Base-by-base conservation (phyloP, 495 filamentous ascomycete species). In the Corynascus novoguineensis region DNA sequence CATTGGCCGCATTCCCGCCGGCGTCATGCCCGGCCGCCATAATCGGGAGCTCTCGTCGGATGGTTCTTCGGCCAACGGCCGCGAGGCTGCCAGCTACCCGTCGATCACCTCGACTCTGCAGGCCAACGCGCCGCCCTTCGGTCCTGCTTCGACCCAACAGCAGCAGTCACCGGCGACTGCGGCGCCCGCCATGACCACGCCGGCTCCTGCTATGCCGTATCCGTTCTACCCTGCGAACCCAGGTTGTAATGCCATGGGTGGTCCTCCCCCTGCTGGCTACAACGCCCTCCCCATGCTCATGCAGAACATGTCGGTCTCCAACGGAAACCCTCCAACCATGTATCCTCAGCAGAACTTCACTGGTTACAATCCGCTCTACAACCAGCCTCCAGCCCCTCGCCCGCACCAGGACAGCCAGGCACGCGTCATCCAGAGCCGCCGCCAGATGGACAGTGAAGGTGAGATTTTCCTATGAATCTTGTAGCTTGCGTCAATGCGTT, bases 1-100 rank as follows among this genome's bases (percentile, higher is more conserved):
- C 66, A 73, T 93, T 42, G 89, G 90, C 32, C 86, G 90, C 41
- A 87, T 90, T 63, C 87, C 88, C 8, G 73, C 76, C 15, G 79
- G 77, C 56, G 80, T 77, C 35, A 69, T 85, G 53, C 79, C 72
- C 52, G 77, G 79, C 61, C 85, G 87, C 57, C 83, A 85, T 53
- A 83, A 78, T 62, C 86, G 86, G 49, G 85, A 91, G 60, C 70
- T 87, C 12, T 80, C 83, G 24, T 69, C 67, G 12, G 75, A 78
- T 25, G 73, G 74, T 25, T 60, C 57, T 35, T 25, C 64, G 55
- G 35, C 51, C 41, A 76, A 75, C 21, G 73, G 73, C 31, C 81
- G 81, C 37, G 73, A 80, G 27, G 75, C 76, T 71, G 34, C 71
- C 69, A 44, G 71, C 67, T 71, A 57, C 53, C 80, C 80, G 41